Evolutionary conservation across 306 rosid species (phyloP).

Genomic region (Prunus davidiana): DNA sequence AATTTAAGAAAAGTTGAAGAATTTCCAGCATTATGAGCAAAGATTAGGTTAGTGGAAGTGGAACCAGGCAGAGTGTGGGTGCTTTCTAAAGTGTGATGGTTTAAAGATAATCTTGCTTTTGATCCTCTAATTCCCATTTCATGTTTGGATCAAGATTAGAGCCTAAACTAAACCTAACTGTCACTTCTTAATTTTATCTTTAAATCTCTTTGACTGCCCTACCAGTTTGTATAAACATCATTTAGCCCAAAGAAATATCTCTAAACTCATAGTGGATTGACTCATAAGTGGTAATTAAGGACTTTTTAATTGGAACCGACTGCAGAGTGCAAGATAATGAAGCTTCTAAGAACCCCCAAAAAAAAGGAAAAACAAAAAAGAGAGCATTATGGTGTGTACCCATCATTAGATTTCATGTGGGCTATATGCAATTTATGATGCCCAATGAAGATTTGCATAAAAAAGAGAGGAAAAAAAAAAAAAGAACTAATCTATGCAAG

Average conservation of each 20-base stretch:
- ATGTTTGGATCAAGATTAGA: constrained; percentile 3
- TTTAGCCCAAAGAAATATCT: constrained; percentile 27
- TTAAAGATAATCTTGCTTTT: background rate
- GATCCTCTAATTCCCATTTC: background rate
- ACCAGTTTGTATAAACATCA: constrained; percentile 34
- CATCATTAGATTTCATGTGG: constrained; percentile 48
- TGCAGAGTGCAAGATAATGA: constrained; percentile 25
- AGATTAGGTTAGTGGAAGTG: constrained; percentile 7
- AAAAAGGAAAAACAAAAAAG: background rate
- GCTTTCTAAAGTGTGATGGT: background rate
- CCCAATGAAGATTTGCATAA: constrained; percentile 28
- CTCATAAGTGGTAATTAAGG: constrained; percentile 27
- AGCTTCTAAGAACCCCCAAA: constrained; percentile 25
- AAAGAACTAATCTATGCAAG: background rate
- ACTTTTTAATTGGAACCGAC: constrained; percentile 4
- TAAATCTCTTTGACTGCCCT: constrained; percentile 24
- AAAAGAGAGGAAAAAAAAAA: background rate
- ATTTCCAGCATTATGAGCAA: background rate
- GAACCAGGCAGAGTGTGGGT: background rate
- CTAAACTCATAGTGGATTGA: constrained; percentile 28
- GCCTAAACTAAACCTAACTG: background rate
- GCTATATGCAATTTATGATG: constrained; percentile 37
- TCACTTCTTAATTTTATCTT: constrained; percentile 10
- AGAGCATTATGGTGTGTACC: constrained; percentile 16
- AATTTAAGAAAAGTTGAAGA: constrained; percentile 8